A percentile compares a stretch with the other conserved stretches of the same genome.
phyloP scores from a whole-genome alignment of 1,284 basidiomycete genomes.

The Earliella scabrosa region DNA sequence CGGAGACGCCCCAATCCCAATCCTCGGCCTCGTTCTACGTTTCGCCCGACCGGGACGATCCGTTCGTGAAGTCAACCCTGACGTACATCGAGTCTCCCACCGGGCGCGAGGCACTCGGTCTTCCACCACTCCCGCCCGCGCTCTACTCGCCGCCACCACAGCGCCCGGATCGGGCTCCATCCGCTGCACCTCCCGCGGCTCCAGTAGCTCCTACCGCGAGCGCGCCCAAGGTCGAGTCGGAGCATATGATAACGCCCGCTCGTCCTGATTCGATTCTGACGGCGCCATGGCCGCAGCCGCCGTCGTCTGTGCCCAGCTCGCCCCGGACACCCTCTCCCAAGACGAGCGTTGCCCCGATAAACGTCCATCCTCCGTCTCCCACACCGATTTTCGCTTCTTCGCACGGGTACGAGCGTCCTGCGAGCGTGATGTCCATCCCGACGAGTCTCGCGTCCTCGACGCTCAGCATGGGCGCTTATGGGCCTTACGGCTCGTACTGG shows the following conservation, averaged over 20 bases:
- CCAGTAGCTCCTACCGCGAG: neutral
- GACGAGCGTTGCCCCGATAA: conserved; percentile 7
- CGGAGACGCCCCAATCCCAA: conserved; percentile 22
- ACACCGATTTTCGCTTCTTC: neutral
- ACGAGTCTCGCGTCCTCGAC: conserved; percentile 34
- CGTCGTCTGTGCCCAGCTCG: conserved; percentile 27
- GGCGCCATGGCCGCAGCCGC: conserved; percentile 36
- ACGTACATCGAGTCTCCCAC: conserved; percentile 48
- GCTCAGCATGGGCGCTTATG: conserved; percentile 28
- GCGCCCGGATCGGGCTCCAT: no score
- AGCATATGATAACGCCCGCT: neutral
- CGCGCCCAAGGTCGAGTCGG: no score
- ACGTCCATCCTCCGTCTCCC: conserved; percentile 22
- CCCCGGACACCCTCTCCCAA: conserved; percentile 18
- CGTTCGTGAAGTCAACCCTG: conserved; percentile 52
- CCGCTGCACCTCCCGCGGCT: conserved; percentile 18
- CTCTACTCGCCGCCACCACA: conserved; percentile 2
- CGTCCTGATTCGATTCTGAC: conserved; percentile 32
- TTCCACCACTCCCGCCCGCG: conserved; percentile 14
- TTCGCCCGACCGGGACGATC: conserved; percentile 41
- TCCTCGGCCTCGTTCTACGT: conserved; percentile 32
- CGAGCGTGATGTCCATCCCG: conserved; percentile 24
- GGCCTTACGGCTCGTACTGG: conserved; percentile 23
- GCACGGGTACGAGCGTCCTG: conserved; percentile 15
- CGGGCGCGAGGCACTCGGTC: conserved; percentile 31